These are phyloP conservation scores for Isabelozyma pseudorhagii DNA, from an alignment of 805 yeast genomes.

Conservation along the genomic window DNA sequence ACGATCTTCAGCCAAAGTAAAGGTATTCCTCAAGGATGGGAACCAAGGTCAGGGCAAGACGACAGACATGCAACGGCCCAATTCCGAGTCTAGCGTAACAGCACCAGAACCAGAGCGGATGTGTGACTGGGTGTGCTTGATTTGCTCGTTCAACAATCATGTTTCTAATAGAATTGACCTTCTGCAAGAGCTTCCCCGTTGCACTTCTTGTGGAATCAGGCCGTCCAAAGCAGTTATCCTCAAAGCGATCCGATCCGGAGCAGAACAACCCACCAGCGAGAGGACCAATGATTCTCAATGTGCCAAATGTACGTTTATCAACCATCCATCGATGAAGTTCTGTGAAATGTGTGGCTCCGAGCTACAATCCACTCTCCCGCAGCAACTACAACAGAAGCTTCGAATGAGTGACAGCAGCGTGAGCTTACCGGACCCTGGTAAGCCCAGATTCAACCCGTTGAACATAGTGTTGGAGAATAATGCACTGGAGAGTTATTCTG, in stretches of 20 bases:
- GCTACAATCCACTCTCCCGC: slow-evolving; percentile 9
- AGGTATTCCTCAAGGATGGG: slow-evolving; percentile 18
- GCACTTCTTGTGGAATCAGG: slow-evolving; percentile 39
- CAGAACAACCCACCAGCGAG: neutral
- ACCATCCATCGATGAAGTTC: slow-evolving; percentile 70
- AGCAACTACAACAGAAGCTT: slow-evolving; percentile 4
- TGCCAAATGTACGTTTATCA: slow-evolving; percentile 70
- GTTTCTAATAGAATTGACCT: slow-evolving; percentile 14
- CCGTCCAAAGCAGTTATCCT: slow-evolving; percentile 9
- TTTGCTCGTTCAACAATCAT: slow-evolving; percentile 71
- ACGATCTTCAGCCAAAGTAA: slow-evolving; percentile 77
- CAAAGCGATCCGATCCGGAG: neutral
- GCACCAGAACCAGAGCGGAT: neutral
- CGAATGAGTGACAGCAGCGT: slow-evolving; percentile 3
- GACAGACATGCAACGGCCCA: too few relatives aligned
- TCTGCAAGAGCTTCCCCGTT: slow-evolving; percentile 23
- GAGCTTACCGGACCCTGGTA: neutral
- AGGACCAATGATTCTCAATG: slow-evolving; percentile 26
- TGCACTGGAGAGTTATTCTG: slow-evolving; percentile 31
- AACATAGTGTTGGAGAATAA: slow-evolving; percentile 21
- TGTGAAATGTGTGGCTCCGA: slow-evolving; percentile 88
- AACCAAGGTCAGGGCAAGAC: neutral
- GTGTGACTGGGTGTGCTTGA: slow-evolving; percentile 81
- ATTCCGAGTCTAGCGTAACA: neutral
- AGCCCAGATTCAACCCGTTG: slow-evolving; percentile 4